Conservation (phyloP, 768 basidiomycete species). For the Rhizopogon rudus region DNA sequence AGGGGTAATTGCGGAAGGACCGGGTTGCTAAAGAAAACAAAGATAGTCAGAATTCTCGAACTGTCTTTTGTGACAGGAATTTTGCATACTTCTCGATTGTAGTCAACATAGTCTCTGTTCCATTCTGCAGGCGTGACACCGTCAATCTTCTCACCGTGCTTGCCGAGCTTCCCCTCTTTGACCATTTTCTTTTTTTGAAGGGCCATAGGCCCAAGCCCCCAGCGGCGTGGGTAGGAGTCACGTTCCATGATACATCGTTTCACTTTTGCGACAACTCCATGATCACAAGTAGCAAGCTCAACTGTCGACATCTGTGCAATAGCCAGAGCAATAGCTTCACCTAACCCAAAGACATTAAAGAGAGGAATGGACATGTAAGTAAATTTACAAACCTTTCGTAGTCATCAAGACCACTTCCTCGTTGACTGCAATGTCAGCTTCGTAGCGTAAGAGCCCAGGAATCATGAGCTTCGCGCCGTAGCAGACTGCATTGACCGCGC, state of each 20-base stretch:
- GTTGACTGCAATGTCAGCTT: conserved; percentile 88
- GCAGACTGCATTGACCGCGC: conserved; percentile 97
- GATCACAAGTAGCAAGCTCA: conserved; percentile 95
- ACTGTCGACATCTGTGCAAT: conserved; percentile 99
- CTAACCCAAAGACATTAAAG: conserved; percentile 28
- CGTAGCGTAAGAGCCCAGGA: conserved; percentile 94
- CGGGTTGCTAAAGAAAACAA: conserved; percentile 30
- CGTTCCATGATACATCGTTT: conserved; percentile 99
- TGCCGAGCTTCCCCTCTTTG: conserved; percentile 96
- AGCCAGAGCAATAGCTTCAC: conserved; percentile 91
- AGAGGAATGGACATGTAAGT: neutral
- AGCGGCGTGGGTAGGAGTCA: conserved; percentile 95
- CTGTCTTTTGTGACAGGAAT: conserved; percentile 9
- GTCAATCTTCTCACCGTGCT: conserved; percentile 86
- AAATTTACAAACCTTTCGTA: conserved; percentile 70
- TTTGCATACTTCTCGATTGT: conserved; percentile 58
- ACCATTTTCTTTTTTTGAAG: conserved; percentile 97
- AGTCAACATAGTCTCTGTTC: conserved; percentile 93
- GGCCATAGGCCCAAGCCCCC: conserved; percentile 98
- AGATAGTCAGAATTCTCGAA: conserved; percentile 11
- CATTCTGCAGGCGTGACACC: conserved; percentile 88
- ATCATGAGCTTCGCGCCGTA: conserved; percentile 99
- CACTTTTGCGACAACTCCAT: conserved; percentile 98
- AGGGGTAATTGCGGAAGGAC: conserved; percentile 27
- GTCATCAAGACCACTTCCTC: conserved; percentile 99